Evolutionary conservation across 1,284 basidiomycete species (phyloP), one percentile per base, ranked within the genome.

Genomic region (Athelia psychrophila): DNA sequence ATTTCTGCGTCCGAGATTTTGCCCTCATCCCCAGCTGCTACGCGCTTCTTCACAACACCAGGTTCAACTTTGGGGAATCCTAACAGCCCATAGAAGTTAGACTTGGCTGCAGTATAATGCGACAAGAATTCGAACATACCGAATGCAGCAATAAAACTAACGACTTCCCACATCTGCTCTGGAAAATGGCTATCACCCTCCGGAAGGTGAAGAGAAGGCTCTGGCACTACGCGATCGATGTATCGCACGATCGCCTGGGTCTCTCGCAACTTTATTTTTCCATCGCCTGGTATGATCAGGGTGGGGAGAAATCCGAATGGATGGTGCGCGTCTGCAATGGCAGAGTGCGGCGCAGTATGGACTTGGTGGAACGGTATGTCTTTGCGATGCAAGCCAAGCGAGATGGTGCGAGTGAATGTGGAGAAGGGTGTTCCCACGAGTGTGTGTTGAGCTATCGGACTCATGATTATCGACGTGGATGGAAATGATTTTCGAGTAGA

Each of bases 131-230:
- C 18, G 23, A 19, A 24, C 46, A 9, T n/a, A 69, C 65, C 67
- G 9, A 70, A 47, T 12, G 58, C 51, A 2, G 56, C 56, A 1
- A 52, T 58, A 6, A 67, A 56, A 13, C 58, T 64, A 44, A 62
- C 67, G 20, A 66, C 67, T 24, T 66, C 65, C 66, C 67, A 66
- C 65, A 70, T 52, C 38, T 66, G 64, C 49, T 66, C 65, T 42
- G 64, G 1, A 15, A 58, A 38, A 13, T 55, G 56, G 3, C 51
- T 65, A 0, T 63, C 56, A 0, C 64, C 64, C 1, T 62, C 47
- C 0, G 16, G 47, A 25, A 67, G 54, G 42, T 25, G 47, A 22
- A 70, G 58, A 12, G 54, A 52, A 2, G 65, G 65, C 46, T 64
- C 54, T 20, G 65, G 65, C 3, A 53, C 51, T 19, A 69, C 40